These are phyloP conservation scores for Parascedosporium putredinis DNA, from an alignment of 2,329 filamentous ascomycete species.

Conservation along the genomic window DNA sequence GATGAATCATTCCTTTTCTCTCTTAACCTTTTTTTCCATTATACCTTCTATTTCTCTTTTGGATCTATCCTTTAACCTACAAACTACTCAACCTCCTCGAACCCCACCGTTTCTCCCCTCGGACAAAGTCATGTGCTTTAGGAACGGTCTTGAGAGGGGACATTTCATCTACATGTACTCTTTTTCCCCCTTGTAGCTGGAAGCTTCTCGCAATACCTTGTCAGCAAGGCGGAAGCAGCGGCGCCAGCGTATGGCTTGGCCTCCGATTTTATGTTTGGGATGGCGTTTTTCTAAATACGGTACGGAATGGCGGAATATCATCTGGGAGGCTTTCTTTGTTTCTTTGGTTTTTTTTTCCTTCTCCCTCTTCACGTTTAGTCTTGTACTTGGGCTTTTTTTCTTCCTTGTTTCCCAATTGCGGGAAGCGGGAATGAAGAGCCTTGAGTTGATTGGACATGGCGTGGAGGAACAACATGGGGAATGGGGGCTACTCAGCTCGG, in stretches of 20 bases:
- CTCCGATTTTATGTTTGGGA: not conserved
- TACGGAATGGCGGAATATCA: not conserved
- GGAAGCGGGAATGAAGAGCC: too few relatives aligned
- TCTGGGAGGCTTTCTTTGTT: not conserved
- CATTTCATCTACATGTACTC: not conserved
- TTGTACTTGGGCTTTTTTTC: too few relatives aligned
- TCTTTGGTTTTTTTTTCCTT: not conserved
- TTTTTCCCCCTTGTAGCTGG: too few relatives aligned
- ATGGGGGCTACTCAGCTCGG: too few relatives aligned
- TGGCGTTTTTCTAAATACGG: not conserved
- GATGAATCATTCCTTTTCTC: not conserved
- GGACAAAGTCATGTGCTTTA: too few relatives aligned
- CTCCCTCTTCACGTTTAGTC: not conserved
- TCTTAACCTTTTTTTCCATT: conserved; percentile 1
- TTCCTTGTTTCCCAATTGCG: too few relatives aligned
- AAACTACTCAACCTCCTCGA: too few relatives aligned
- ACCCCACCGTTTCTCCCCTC: too few relatives aligned
- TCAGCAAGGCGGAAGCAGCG: not conserved
- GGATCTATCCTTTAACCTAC: not conserved
- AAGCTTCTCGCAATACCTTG: too few relatives aligned
- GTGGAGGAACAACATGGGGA: too few relatives aligned
- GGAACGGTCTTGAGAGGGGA: not conserved
- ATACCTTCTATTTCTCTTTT: not conserved
- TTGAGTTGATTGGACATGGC: too few relatives aligned
- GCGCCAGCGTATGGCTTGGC: not conserved